Percentiles rank a stretch among this genome's conserved stretches.
Evolutionary conservation across 129 eudicot genomes (phyloP).

Genomic region (Logfia minima): DNA sequence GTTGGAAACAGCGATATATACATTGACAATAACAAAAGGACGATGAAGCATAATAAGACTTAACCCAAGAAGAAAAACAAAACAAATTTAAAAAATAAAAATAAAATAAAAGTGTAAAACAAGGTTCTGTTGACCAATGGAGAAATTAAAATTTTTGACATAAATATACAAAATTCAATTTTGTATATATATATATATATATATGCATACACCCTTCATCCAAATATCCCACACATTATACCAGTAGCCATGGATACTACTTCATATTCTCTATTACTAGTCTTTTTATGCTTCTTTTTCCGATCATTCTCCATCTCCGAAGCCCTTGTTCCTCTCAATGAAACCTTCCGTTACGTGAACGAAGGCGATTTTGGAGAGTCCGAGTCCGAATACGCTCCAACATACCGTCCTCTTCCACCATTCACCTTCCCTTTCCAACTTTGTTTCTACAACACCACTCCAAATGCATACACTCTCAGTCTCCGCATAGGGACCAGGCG

Average conservation of each 20-base stretch:
- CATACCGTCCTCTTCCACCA: slow-evolving; percentile 21
- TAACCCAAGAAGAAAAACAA: too few relatives aligned
- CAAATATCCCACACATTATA: background rate
- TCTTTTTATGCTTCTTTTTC: slow-evolving; percentile 21
- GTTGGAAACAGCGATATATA: too few relatives aligned
- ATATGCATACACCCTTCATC: background rate
- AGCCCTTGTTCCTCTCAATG: slow-evolving; percentile 44
- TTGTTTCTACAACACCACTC: slow-evolving; percentile 59
- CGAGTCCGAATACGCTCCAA: slow-evolving; percentile 35
- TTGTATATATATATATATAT: too few relatives aligned
- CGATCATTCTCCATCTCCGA: slow-evolving; percentile 16
- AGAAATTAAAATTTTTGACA: too few relatives aligned
- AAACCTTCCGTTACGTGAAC: slow-evolving; percentile 48
- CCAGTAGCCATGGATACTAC: slow-evolving; percentile 11
- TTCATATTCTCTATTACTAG: background rate
- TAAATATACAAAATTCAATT: too few relatives aligned
- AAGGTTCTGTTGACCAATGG: too few relatives aligned
- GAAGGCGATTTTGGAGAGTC: slow-evolving; percentile 38
- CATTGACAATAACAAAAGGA: too few relatives aligned
- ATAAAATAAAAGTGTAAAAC: too few relatives aligned
- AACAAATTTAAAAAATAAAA: too few relatives aligned
- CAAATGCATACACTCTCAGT: slow-evolving; percentile 38
- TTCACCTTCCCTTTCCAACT: slow-evolving; percentile 37
- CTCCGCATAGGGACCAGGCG: slow-evolving; percentile 38
- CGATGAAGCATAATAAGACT: too few relatives aligned